Evolutionary conservation across 805 yeast species (phyloP), one percentile per base, ranked within the genome.

Genomic region (Candida qinlingensis): DNA sequence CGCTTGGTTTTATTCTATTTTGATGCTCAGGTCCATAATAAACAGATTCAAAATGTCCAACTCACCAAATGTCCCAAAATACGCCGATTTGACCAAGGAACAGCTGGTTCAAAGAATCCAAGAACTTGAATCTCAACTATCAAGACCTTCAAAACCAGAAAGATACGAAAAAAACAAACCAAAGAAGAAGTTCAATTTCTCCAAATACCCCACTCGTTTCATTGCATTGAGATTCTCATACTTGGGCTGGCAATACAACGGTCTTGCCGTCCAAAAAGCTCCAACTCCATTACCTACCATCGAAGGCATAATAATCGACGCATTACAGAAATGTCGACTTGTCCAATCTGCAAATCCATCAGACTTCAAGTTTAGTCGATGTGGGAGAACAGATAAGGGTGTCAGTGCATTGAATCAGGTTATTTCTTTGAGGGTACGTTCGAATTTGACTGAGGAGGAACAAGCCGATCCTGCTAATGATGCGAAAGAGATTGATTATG

Each of bases 321-420:
- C 96, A 0, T 64, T 94, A 66, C 68, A 73, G 42, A 79, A 74
- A 53, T 80, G 92, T 30, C 81, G 76, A 54, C 64, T 94, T 51
- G 80, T 94, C 9, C 75, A 80, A 8, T 71, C 80, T 2, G 58
- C 75, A 26, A 82, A 79, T 25, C 83, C 89, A 0, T 69, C 69
- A 7, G 81, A 79, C 1, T 87, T 83, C 60, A 74, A 77, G 11
- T 90, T 91, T 64, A 85, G 95, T 55, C 72, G 97, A 53, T 94
- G 98, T 68, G 98, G 98, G 0, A 74, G 98, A 59, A 92, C 98
- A 0, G 98, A 92, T 60, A 81, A 80, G 55, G 98, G 97, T n/a
- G 98, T 92, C 11, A 87, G 96, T 69, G 99, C 99, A 0, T 79
- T 94, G 84, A 87, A 88, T 54, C 99, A 94, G 66, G 98, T 94